These are phyloP conservation scores for Colletotrichum musae DNA, from an alignment of 2,329 filamentous ascomycete genomes.

Conservation along the genomic window DNA sequence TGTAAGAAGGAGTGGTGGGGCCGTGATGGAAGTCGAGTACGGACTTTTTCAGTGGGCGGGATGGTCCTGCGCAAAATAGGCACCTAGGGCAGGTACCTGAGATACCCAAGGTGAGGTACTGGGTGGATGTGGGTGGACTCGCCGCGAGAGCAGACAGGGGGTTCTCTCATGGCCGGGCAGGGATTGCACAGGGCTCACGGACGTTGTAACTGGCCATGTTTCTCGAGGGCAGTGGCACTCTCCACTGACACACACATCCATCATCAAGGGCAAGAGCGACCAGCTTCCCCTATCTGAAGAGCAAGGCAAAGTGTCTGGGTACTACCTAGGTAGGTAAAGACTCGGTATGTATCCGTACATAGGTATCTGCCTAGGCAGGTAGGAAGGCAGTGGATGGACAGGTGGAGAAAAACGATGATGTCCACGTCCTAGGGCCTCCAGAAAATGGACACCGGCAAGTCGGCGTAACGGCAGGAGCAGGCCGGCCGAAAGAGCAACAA, in stretches of 20 bases:
- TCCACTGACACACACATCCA: too few species aligned
- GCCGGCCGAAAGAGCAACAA: background rate
- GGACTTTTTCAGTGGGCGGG: constrained; percentile 15
- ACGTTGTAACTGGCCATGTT: constrained; percentile 38
- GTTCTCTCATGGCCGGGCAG: constrained; percentile 33
- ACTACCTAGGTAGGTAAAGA: too few species aligned
- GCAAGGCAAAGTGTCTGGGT: too few species aligned
- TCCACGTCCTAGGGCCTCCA: too few species aligned
- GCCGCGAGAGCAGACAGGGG: constrained; percentile 24
- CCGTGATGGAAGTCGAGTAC: constrained; percentile 5
- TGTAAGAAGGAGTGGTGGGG: constrained; percentile 26
- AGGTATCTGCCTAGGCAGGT: too few species aligned
- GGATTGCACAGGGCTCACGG: constrained; percentile 33
- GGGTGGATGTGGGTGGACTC: constrained; percentile 34
- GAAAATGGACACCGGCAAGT: too few species aligned
- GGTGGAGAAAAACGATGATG: too few species aligned
- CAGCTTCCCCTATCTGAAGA: too few species aligned
- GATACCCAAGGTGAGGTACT: background rate
- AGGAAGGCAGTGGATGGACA: too few species aligned
- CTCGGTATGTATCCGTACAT: too few species aligned
- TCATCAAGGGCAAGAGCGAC: too few species aligned
- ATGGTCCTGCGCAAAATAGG: background rate
- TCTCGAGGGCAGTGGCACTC: constrained; percentile 9
- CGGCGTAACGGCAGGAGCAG: background rate
- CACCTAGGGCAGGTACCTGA: too few species aligned